Evolutionary conservation across 2,329 filamentous ascomycete genomes (phyloP).

Genomic region (Sphaerulina vaccinii): DNA sequence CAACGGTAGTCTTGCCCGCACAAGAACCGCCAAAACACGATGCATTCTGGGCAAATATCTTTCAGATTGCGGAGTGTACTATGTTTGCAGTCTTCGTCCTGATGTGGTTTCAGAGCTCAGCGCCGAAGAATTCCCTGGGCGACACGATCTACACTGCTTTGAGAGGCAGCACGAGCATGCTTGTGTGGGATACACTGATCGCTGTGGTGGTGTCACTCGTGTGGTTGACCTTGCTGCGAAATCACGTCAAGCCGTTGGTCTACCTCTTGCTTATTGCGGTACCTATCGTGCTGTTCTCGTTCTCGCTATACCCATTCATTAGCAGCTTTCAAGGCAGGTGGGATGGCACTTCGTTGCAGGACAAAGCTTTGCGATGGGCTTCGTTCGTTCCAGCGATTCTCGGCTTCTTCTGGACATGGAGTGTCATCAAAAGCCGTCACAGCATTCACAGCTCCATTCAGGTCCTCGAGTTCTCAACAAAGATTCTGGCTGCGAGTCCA

Average conservation of each 20-base stretch:
- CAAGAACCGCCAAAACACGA: slow-evolving; percentile 78
- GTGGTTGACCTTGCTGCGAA: slow-evolving; percentile 85
- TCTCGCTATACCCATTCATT: slow-evolving; percentile 86
- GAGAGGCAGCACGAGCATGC: slow-evolving; percentile 80
- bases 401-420: slow-evolving; percentile 77
- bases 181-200: slow-evolving; percentile 89
- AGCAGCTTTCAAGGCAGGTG: slow-evolving; percentile 79
- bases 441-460: slow-evolving; percentile 79
- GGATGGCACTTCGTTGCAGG: slow-evolving; percentile 77
- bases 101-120: slow-evolving; percentile 82
- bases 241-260: slow-evolving; percentile 83
- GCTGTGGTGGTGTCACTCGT: slow-evolving; percentile 82
- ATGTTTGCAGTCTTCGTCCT: slow-evolving; percentile 86
- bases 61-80: slow-evolving; percentile 77
- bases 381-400: slow-evolving; percentile 73
- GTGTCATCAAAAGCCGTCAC: slow-evolving; percentile 75
- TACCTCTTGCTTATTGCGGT: slow-evolving; percentile 78
- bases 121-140: slow-evolving; percentile 72
- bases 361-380: slow-evolving; percentile 83
- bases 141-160: slow-evolving; percentile 94
- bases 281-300: slow-evolving; percentile 80
- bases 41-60: slow-evolving; percentile 87
- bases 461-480: slow-evolving; percentile 88
- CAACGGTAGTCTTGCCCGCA: slow-evolving; percentile 57
- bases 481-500: slow-evolving; percentile 80